A percentile compares a stretch with the other conserved stretches of the same genome.
phyloP scores from a whole-genome alignment of 2,329 filamentous ascomycete genomes.

The Diaporthe amygdali region DNA sequence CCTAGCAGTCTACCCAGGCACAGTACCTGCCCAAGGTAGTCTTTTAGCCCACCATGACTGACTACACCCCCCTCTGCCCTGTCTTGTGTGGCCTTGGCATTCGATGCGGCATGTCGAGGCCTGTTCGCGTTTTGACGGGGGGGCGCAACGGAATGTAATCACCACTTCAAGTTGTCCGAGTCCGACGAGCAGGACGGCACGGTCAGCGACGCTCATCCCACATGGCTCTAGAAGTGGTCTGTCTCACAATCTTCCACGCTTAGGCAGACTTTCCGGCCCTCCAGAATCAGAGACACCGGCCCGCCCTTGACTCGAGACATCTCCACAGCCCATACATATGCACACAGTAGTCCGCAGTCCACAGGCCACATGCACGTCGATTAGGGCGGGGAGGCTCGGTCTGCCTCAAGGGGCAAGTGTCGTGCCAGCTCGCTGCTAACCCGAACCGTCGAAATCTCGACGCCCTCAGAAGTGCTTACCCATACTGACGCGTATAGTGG shows the following conservation, averaged over 20 bases:
- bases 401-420: slow-evolving; percentile 18
- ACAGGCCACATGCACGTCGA: slow-evolving; percentile 15
- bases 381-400: slow-evolving; percentile 4
- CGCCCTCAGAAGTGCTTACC: background rate
- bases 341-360: too few relatives aligned
- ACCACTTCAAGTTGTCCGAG: background rate
- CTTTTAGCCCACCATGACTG: background rate
- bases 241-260: background rate
- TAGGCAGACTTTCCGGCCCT: slow-evolving; percentile 11
- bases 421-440: background rate
- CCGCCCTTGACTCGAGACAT: slow-evolving; percentile 20
- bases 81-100: background rate
- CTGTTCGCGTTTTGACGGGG: background rate
- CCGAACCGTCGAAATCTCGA: background rate
- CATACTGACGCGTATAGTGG: background rate
- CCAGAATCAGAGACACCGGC: slow-evolving; percentile 14
- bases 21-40: background rate
- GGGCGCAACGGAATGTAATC: background rate
- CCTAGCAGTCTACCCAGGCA: too few relatives aligned
- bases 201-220: background rate
- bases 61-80: background rate
- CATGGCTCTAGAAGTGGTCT: background rate
- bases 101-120: background rate
- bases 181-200: background rate
- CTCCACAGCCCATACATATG: slow-evolving; percentile 14